Evolutionary conservation across 129 eudicot species (phyloP), one percentile per base, ranked within the genome.

Genomic region (Centrapalus pauciflorus): DNA sequence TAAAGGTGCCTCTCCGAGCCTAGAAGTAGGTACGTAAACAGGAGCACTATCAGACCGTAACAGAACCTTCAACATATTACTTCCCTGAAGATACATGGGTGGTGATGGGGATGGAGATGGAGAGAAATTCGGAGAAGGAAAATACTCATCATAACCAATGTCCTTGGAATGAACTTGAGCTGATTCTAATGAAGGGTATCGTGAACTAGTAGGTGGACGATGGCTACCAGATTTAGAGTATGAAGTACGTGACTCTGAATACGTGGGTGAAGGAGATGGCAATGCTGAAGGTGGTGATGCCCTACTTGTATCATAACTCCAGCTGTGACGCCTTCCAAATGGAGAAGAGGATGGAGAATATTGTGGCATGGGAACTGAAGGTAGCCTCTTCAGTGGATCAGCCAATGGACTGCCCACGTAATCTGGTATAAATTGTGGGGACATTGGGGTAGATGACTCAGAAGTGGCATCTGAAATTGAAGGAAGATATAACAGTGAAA

Each of bases 391-490:
- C 13, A 88, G 75, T 30, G 87, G 95, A 48, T 85, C 91, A 2
- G 96, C 89, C 83, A 88, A 19, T 16, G 96, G 96, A 76, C 98
- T 92, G 27, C 98, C 95, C 26, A 88, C 96, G 48, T 92, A 92
- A 77, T 92, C 91, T 43, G 95, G 81, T 57, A 92, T 92, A 58
- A 92, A 81, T 32, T 83, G 90, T 0, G 95, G 96, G 38, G 98
- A 81, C 70, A 88, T 79, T 12, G 90, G 95, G 8, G 89, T 83
- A 40, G 98, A 85, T 16, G 98, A 82, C 41, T 92, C 95, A 0
- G 89, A 81, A 63, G 76, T 68, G 40, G 85, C 58, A 43, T 92
- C 96, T 5, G 73, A 79, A 3, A 83, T 57, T 4, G 86, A 71
- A 26, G 84, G 66, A 48, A 66, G 85, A 73, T 92, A 92, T 65